Percentiles rank a stretch among this genome's conserved stretches.
Conservation (phyloP, 345 rosid genomes). For the Gynandropsis gynandra region DNA sequence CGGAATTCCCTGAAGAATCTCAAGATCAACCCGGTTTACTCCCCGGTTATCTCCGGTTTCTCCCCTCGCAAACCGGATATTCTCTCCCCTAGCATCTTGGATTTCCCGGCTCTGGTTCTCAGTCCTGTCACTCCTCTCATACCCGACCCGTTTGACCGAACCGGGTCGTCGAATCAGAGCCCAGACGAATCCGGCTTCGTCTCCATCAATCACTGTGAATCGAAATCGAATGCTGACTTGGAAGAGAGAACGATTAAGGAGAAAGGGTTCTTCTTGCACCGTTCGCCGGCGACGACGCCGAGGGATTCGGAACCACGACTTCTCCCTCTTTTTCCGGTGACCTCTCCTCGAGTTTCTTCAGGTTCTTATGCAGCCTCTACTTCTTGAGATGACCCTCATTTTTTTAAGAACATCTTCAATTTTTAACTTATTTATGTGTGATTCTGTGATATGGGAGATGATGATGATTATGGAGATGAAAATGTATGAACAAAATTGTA, state of each 20-base stretch:
- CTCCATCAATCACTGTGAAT: background rate
- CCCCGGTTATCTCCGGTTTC: conserved; percentile 42
- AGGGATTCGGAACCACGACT: conserved; percentile 69
- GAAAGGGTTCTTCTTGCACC: conserved; percentile 82
- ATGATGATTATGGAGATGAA: conserved; percentile 24
- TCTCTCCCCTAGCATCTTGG: conserved; percentile 86
- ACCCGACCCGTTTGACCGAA: conserved; percentile 85
- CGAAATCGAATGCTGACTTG: conserved; percentile 28
- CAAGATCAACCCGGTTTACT: conserved; percentile 65
- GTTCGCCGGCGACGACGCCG: conserved; percentile 79
- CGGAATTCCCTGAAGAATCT: conserved; percentile 81
- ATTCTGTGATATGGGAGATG: conserved; percentile 20
- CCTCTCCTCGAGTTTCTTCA: conserved; percentile 78
- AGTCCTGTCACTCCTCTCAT: conserved; percentile 93
- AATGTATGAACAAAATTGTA: conserved; percentile 25
- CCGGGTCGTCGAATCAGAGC: conserved; percentile 36
- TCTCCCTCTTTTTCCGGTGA: conserved; percentile 81
- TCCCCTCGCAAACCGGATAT: conserved; percentile 74
- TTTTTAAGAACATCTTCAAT: background rate
- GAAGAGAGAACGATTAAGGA: conserved; percentile 88
- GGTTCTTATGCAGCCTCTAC: conserved; percentile 37
- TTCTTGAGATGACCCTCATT: conserved; percentile 23
- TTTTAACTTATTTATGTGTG: conserved; percentile 14
- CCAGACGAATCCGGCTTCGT: conserved; percentile 13
- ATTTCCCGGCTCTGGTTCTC: conserved; percentile 71